Base-by-base conservation (phyloP, 768 basidiomycete genomes). In the Boletales sp. region DNA sequence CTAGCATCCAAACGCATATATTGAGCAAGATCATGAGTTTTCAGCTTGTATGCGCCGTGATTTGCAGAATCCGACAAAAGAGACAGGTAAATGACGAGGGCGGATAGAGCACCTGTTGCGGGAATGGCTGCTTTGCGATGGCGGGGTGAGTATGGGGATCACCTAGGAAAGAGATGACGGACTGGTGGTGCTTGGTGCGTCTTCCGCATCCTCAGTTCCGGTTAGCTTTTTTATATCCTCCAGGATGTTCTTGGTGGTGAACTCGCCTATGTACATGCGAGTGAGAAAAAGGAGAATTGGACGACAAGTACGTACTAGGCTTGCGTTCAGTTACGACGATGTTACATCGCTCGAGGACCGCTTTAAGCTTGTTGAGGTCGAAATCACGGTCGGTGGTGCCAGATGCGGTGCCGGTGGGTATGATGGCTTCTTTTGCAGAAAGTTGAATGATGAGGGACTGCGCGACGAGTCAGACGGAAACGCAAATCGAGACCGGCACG, bases 1-100 rank as follows among this genome's bases (percentile, higher is more conserved):
- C 93, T 95, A 2, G 97, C 92, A 64, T 99, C 97, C 9, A 98
- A 79, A 50, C 86, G 86, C 94, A 99, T 97, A 68, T 87, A 98
- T 62, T 90, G 94, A 2, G 88, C 82, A 0, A 99, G 75, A 63
- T 98, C 94, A 62, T 99, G 94, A 0, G 87, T 89, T 35, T 79
- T 79, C 12, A 99, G 77, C 13, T 78, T 82, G 72, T 85, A 98
- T 49, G 84, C 80, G 18, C 84, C 87, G 54, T 87, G 83, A 59
- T 94, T 92, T 3, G 83, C 76, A 6, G 84, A 70, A 56, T 95
- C 90, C 8, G 83, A 74, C 3, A 92, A 73, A 5, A 99, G 83
- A 14, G 81, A 77, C 1, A 98, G 80, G 65, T 97, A 97, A 3
- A 75, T 74, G 48, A 95, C 76, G 7, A 98, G 76, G 0, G 94